Evolutionary conservation across 306 rosid genomes (phyloP).

Genomic region (Vigna unguiculata): DNA sequence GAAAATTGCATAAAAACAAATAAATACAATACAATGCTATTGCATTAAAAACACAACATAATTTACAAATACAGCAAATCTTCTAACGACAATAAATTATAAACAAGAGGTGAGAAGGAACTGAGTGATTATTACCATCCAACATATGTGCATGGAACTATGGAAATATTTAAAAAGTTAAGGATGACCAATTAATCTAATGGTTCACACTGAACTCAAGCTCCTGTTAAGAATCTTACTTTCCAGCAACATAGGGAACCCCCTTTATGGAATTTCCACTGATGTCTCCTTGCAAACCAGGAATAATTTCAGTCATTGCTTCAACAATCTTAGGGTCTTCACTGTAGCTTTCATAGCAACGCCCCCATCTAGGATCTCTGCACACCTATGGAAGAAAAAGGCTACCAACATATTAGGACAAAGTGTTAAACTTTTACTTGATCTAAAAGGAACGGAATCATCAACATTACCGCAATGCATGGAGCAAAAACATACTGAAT

Average conservation of each 20-base stretch:
- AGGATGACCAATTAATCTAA: background rate
- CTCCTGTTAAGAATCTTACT: slow-evolving; percentile 12
- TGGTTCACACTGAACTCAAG: slow-evolving; percentile 8
- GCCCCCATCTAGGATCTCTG: slow-evolving; percentile 38
- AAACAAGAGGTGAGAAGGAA: background rate
- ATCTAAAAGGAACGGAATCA: background rate
- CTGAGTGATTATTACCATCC: background rate
- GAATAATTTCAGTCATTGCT: slow-evolving; percentile 29
- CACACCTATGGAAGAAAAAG: slow-evolving; percentile 26
- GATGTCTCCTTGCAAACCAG: slow-evolving; percentile 33
- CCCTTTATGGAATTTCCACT: slow-evolving; percentile 12
- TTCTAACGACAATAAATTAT: background rate
- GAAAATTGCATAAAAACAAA: background rate
- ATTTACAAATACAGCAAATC: background rate
- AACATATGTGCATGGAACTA: background rate
- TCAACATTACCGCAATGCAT: slow-evolving; percentile 17
- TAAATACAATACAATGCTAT: background rate
- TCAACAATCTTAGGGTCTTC: slow-evolving; percentile 22
- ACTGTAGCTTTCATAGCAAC: slow-evolving; percentile 29
- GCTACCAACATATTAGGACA: background rate
- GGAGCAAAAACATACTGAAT: slow-evolving; percentile 34
- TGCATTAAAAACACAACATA: background rate
- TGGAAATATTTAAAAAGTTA: background rate
- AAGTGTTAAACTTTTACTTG: background rate
- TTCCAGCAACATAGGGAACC: slow-evolving; percentile 27